These are phyloP conservation scores for Aureobasidium sp. DNA, from an alignment of 2,329 filamentous ascomycete genomes.

Conservation along the genomic window DNA sequence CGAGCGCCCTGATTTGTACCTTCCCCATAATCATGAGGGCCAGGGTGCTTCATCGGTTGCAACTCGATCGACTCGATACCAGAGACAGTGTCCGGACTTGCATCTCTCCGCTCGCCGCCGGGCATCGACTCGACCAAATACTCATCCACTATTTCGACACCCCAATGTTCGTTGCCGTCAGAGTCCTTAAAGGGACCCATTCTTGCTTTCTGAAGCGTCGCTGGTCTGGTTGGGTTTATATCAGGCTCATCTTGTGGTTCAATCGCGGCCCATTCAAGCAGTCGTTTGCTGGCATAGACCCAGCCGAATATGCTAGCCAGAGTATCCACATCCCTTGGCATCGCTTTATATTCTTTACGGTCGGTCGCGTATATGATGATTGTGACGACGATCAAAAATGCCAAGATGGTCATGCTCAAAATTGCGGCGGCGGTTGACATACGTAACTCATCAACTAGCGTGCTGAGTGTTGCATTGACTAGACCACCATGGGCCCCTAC, in stretches of 20 bases:
- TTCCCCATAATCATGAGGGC: not conserved
- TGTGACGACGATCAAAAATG: not conserved
- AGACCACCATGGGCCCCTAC: too few relatives aligned
- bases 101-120: too few relatives aligned
- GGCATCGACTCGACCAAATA: too few relatives aligned
- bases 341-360: not conserved
- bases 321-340: not conserved
- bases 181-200: not conserved
- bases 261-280: not conserved
- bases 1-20: not conserved
- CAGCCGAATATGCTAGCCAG: slow-evolving; percentile 4
- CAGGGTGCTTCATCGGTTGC: too few relatives aligned
- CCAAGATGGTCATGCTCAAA: not conserved
- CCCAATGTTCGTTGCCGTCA: not conserved
- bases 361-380: not conserved
- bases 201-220: not conserved
- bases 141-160: not conserved
- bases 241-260: not conserved
- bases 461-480: not conserved
- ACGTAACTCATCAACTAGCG: not conserved
- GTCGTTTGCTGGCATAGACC: not conserved
- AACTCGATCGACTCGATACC: not conserved
- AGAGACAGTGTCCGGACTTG: not conserved
- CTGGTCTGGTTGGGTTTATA: not conserved
- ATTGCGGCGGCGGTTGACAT: not conserved